A percentile compares a stretch with the other conserved stretches of the same genome.
Evolutionary conservation across 202 grass and related monocot genomes (phyloP).

Genomic region (Carex sylvatica): DNA sequence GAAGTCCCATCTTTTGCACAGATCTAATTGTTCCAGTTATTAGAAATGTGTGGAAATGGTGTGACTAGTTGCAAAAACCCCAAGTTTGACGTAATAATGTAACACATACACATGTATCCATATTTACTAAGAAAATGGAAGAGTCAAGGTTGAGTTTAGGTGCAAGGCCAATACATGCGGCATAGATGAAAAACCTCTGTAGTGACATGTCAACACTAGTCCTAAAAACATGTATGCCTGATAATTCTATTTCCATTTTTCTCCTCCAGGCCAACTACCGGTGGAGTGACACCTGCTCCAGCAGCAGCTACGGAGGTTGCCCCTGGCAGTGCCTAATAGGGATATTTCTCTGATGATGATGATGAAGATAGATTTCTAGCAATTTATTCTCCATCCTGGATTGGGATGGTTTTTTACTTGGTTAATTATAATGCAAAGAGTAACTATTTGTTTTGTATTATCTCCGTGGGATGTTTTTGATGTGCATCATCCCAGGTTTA

Average conservation of each 20-base stretch:
- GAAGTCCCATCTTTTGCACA: not conserved
- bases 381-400: conserved; percentile 19
- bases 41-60: not conserved
- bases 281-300: conserved; percentile 54
- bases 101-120: not conserved
- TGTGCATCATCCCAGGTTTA: conserved; percentile 13
- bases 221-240: not conserved
- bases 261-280: conserved; percentile 60
- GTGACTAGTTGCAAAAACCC: not conserved
- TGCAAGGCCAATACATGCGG: not conserved
- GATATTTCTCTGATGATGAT: conserved; percentile 26
- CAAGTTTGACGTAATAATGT: not conserved
- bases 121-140: not conserved
- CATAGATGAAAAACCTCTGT: not conserved
- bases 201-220: not conserved
- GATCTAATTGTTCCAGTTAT: not conserved
- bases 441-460: conserved; percentile 44
- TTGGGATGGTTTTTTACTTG: conserved; percentile 29
- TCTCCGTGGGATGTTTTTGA: conserved; percentile 46
- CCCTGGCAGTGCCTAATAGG: conserved; percentile 40
- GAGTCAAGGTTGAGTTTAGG: not conserved
- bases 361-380: conserved; percentile 32
- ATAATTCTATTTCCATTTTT: conserved; percentile 1
- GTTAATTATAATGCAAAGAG: conserved; percentile 34
- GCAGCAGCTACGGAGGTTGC: conserved; percentile 21